phyloP scores from a whole-genome alignment of 805 yeast genomes.

The Ogataea ganodermae region DNA sequence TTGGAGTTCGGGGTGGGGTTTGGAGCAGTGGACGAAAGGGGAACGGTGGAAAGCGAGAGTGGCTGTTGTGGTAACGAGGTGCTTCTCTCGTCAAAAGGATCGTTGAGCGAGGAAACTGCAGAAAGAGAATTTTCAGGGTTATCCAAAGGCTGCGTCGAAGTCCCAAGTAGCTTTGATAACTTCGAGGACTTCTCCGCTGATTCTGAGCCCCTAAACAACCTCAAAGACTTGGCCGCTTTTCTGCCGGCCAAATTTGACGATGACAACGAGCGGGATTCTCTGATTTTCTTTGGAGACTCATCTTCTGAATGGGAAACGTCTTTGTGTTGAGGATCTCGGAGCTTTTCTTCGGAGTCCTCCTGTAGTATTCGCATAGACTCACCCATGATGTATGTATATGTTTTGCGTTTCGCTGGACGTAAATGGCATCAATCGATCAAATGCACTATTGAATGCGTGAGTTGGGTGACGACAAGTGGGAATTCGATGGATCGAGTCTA shows the following conservation, averaged over 20 bases:
- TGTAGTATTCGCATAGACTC: constrained; percentile 7
- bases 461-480: not conserved
- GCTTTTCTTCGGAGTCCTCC: constrained; percentile 1
- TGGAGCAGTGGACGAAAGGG: not conserved
- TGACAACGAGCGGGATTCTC: constrained; percentile 9
- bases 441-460: not conserved
- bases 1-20: not conserved
- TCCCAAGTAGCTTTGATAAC: constrained; percentile 5
- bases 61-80: not conserved
- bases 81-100: not conserved
- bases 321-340: not conserved
- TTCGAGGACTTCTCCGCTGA: constrained; percentile 19
- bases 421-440: not conserved
- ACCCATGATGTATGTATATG: not conserved
- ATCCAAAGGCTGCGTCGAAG: not conserved
- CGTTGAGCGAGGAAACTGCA: not conserved
- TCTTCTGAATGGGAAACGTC: not conserved
- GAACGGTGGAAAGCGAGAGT: constrained; percentile 6
- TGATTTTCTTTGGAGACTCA: constrained; percentile 7
- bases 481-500: no score
- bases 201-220: constrained; percentile 48
- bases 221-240: constrained; percentile 58
- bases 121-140: not conserved
- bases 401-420: no score
- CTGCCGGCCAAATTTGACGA: constrained; percentile 44